These are phyloP conservation scores for Geopyxis carbonaria DNA, from an alignment of 495 filamentous ascomycete genomes.

Conservation along the genomic window DNA sequence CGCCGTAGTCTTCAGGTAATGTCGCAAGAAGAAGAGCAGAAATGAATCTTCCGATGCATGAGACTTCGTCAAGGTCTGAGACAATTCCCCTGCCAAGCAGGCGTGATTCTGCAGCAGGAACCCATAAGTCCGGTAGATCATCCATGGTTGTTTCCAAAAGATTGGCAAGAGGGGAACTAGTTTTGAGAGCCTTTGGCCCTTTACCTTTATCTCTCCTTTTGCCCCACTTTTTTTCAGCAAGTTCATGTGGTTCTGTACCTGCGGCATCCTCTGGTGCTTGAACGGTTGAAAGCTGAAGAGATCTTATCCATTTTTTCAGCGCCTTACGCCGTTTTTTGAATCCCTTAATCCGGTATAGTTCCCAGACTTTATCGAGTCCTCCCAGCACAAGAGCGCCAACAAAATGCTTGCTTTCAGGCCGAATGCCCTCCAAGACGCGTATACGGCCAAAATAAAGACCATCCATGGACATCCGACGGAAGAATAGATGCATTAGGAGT, in stretches of 20 bases:
- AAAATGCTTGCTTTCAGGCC: conserved; percentile 18
- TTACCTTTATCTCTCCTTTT: neutral
- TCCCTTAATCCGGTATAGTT: conserved; percentile 20
- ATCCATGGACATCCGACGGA: conserved; percentile 17
- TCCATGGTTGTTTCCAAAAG: conserved; percentile 14
- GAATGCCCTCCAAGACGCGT: conserved; percentile 14
- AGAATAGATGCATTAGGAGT: conserved; percentile 21
- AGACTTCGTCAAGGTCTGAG: conserved; percentile 19
- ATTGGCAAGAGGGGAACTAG: too few species aligned
- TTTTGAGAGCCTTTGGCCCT: too few species aligned
- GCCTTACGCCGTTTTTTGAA: conserved; percentile 17
- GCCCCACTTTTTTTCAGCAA: neutral
- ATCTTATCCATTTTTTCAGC: conserved; percentile 20
- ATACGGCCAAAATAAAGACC: conserved; percentile 9
- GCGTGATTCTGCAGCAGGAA: conserved; percentile 20
- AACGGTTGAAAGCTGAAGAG: neutral
- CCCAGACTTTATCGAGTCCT: conserved; percentile 18
- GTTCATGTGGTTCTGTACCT: neutral
- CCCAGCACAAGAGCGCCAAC: conserved; percentile 20
- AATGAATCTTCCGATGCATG: conserved; percentile 22
- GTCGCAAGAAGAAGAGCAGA: conserved; percentile 11
- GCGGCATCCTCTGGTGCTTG: neutral
- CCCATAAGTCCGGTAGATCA: conserved; percentile 20
- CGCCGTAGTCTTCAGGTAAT: conserved; percentile 18
- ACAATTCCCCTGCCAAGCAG: conserved; percentile 18